These are phyloP conservation scores for Rubroboletus satanas DNA, from an alignment of 768 basidiomycete genomes.

Conservation along the genomic window DNA sequence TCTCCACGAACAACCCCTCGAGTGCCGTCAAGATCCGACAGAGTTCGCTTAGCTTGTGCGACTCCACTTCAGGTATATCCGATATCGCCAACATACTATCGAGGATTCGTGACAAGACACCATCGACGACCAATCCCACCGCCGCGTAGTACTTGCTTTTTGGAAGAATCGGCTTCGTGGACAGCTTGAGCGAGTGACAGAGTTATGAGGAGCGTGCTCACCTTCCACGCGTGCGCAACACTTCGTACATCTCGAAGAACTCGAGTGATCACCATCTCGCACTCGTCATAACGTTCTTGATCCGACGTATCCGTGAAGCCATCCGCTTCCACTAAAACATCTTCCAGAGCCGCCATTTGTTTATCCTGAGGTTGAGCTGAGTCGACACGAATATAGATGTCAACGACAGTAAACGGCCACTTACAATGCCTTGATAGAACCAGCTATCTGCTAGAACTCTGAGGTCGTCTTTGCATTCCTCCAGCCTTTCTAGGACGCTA, in stretches of 20 bases:
- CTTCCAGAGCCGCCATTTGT: constrained; percentile 27
- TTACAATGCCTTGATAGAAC: constrained; percentile 68
- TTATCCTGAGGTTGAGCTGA: constrained; percentile 17
- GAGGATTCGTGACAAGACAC: constrained; percentile 62
- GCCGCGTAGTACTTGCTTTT: constrained; percentile 69
- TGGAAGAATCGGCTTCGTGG: constrained; percentile 56
- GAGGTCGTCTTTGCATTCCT: constrained; percentile 50
- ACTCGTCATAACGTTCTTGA: constrained; percentile 73
- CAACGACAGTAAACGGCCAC: constrained; percentile 23
- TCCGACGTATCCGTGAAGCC: constrained; percentile 69
- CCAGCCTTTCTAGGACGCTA: constrained; percentile 43
- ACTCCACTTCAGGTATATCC: constrained; percentile 88
- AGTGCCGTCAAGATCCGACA: constrained; percentile 74
- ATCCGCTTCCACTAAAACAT: constrained; percentile 49
- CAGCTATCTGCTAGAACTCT: constrained; percentile 60
- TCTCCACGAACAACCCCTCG: constrained; percentile 76
- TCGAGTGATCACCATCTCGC: constrained; percentile 63
- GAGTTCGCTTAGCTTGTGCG: constrained; percentile 76
- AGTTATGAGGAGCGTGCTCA: constrained; percentile 30
- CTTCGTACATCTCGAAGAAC: constrained; percentile 61
- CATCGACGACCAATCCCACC: constrained; percentile 67
- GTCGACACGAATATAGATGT: not conserved
- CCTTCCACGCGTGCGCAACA: constrained; percentile 70
- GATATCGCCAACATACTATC: constrained; percentile 69
- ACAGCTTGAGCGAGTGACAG: not conserved